These are phyloP conservation scores for Epichloe elymi DNA, from an alignment of 2,329 filamentous ascomycete genomes.

Conservation along the genomic window DNA sequence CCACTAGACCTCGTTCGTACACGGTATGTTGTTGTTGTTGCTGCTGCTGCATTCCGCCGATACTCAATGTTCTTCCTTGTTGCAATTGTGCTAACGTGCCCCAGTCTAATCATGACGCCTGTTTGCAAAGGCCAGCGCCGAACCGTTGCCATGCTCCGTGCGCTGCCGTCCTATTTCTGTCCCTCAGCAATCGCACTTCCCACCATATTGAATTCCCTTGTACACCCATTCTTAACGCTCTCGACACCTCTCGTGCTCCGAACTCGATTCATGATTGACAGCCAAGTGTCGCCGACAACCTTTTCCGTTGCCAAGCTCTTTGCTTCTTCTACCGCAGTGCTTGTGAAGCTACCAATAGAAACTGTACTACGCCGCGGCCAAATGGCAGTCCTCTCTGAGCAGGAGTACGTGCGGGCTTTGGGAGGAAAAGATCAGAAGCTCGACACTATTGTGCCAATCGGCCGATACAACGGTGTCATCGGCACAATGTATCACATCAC, in stretches of 20 bases:
- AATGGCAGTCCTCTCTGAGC: conserved; percentile 53
- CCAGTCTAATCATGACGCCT: conserved; percentile 69
- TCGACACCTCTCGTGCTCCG: conserved; percentile 77
- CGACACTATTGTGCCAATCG: conserved; percentile 67
- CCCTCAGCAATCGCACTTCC: conserved; percentile 59
- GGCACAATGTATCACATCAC: conserved; percentile 84
- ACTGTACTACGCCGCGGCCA: conserved; percentile 85
- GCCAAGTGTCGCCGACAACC: conserved; percentile 62
- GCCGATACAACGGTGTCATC: conserved; percentile 73
- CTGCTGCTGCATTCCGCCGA: conserved; percentile 17
- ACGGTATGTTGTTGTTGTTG: conserved; percentile 21
- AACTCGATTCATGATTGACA: conserved; percentile 73
- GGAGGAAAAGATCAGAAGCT: conserved; percentile 30
- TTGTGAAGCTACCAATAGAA: conserved; percentile 80
- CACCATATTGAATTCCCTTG: conserved; percentile 73
- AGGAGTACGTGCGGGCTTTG: conserved; percentile 36
- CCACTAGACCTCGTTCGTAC: conserved; percentile 87
- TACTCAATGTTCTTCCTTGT: not conserved
- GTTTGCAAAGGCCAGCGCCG: conserved; percentile 62
- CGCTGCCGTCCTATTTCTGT: conserved; percentile 66
- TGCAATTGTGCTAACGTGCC: conserved; percentile 9
- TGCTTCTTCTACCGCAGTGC: conserved; percentile 65
- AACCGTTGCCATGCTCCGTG: conserved; percentile 63
- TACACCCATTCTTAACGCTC: conserved; percentile 71
- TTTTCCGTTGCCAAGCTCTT: conserved; percentile 77